These are phyloP conservation scores for Yamadazyma olivae DNA, from an alignment of 805 yeast genomes.

Conservation along the genomic window DNA sequence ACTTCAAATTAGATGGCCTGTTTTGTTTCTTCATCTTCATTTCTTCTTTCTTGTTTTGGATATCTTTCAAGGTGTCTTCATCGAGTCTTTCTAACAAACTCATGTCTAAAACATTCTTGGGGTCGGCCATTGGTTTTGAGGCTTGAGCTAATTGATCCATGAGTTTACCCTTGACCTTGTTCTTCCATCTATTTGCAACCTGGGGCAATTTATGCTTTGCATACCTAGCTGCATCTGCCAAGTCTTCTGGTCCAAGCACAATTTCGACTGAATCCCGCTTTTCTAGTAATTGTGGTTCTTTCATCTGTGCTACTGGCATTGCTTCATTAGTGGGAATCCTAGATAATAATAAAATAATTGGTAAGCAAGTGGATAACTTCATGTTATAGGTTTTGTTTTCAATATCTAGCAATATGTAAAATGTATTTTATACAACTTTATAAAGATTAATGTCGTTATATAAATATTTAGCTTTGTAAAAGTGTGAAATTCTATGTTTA, in stretches of 20 bases:
- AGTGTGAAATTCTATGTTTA: too few species aligned
- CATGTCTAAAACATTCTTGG: too few species aligned
- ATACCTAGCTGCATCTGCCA: conserved; percentile 14
- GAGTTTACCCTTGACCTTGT: conserved; percentile 12
- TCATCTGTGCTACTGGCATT: neutral
- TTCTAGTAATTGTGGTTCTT: too few species aligned
- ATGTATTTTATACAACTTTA: too few species aligned
- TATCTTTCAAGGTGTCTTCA: conserved; percentile 2
- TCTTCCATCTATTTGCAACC: conserved; percentile 13
- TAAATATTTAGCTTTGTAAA: too few species aligned
- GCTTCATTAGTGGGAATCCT: neutral
- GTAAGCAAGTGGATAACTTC: too few species aligned
- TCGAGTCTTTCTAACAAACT: neutral
- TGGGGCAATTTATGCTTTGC: conserved; percentile 14
- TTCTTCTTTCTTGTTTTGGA: conserved; percentile 1
- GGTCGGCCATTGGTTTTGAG: neutral
- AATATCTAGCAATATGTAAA: too few species aligned
- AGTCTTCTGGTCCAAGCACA: conserved; percentile 16
- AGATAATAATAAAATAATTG: too few species aligned
- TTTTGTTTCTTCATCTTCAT: conserved; percentile 1
- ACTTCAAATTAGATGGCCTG: conserved; percentile 3
- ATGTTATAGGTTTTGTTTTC: too few species aligned
- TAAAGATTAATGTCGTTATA: too few species aligned
- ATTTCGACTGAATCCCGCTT: conserved; percentile 14
- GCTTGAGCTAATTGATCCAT: conserved; percentile 10